Evolutionary conservation across 1,139 yeast genomes (phyloP).

Genomic region (Magnusiomyces sp.): DNA sequence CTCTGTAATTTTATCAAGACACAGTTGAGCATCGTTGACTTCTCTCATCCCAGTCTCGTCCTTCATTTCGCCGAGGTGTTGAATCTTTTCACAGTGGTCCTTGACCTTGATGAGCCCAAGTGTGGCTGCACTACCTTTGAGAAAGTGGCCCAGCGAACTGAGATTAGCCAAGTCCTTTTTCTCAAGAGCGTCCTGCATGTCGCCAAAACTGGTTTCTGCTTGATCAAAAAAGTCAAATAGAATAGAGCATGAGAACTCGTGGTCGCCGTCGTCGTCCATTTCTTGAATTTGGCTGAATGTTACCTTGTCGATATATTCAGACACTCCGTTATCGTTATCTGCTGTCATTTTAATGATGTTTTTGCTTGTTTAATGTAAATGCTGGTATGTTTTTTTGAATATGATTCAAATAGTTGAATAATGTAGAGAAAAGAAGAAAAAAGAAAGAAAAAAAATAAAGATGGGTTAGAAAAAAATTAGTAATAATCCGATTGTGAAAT

Average conservation of each 20-base stretch:
- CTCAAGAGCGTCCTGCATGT: constrained; percentile 53
- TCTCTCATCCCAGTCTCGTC: constrained; percentile 32
- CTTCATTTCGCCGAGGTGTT: constrained; percentile 65
- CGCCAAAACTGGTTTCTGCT: constrained; percentile 68
- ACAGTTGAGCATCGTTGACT: constrained; percentile 22
- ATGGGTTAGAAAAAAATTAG: neutral
- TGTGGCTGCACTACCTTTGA: constrained; percentile 95
- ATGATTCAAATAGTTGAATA: neutral
- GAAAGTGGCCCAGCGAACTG: constrained; percentile 77
- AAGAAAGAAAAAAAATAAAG: neutral
- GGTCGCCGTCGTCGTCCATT: constrained; percentile 88
- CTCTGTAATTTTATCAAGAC: constrained; percentile 24
- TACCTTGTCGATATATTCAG: constrained; percentile 75
- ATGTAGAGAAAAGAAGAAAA: neutral
- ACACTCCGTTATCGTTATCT: too few species aligned
- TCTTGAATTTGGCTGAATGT: constrained; percentile 81
- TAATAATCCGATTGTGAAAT: neutral
- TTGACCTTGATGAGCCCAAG: constrained; percentile 77
- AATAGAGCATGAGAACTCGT: constrained; percentile 67
- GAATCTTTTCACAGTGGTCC: constrained; percentile 85
- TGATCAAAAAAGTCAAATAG: constrained; percentile 83
- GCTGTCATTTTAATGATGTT: too few species aligned
- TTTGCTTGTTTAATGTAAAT: too few species aligned
- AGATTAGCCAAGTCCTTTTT: constrained; percentile 47
- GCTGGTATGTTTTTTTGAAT: too few species aligned